phyloP scores from a whole-genome alignment of 495 filamentous ascomycete genomes.

The Penicillium paradoxum region DNA sequence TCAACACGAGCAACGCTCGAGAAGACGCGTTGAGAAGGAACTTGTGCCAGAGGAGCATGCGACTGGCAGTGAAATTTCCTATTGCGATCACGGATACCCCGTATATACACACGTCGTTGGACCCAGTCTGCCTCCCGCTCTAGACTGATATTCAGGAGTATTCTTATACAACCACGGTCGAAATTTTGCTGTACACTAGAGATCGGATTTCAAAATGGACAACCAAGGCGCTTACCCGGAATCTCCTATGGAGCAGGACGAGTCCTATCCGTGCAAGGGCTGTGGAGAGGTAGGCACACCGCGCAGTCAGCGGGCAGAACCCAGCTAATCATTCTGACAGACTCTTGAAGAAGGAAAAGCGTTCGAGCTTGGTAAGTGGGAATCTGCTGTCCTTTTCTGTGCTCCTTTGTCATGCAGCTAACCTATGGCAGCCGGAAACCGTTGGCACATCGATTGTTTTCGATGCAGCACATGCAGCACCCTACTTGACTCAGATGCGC shows the following conservation, averaged over 20 bases:
- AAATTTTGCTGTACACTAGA: constrained; percentile 1
- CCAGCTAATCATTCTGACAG: constrained; percentile 40
- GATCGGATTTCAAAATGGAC: constrained; percentile 30
- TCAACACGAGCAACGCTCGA: constrained; percentile 4
- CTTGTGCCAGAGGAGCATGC: background rate
- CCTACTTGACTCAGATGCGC: constrained; percentile 95
- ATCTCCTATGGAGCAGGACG: constrained; percentile 80
- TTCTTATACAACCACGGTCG: background rate
- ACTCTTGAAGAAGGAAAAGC: constrained; percentile 98
- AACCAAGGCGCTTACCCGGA: constrained; percentile 60
- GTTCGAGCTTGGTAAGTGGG: constrained; percentile 85
- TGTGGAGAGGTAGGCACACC: constrained; percentile 79
- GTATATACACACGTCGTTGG: background rate
- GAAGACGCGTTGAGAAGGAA: background rate
- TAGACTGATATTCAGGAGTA: background rate
- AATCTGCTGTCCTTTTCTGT: background rate
- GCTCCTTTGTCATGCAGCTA: constrained; percentile 10
- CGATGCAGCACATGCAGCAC: constrained; percentile 95
- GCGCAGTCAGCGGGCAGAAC: constrained; percentile 1
- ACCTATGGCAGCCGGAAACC: constrained; percentile 70
- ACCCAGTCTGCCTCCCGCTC: background rate
- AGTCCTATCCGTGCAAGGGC: constrained; percentile 91
- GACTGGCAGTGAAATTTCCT: background rate
- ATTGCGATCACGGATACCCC: constrained; percentile 4
- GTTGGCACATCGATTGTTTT: constrained; percentile 99